These are phyloP conservation scores for Cucumis cinereus DNA, from an alignment of 306 rosid genomes.

Conservation along the genomic window DNA sequence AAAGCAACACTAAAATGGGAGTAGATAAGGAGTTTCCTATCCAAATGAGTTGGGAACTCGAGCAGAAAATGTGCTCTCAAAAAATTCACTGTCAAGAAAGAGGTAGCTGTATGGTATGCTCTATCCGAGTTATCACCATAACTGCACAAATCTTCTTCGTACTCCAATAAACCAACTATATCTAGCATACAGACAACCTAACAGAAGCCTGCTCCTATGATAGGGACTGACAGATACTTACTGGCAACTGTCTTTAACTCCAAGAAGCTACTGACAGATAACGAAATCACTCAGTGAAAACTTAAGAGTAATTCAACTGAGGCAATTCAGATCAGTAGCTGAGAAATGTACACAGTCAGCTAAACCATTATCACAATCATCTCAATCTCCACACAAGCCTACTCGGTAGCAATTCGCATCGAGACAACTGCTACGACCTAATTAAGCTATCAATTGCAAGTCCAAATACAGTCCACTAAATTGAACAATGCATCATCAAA, in stretches of 20 bases:
- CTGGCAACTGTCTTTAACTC: neutral
- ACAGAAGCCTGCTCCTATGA: neutral
- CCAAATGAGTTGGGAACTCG: neutral
- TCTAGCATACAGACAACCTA: neutral
- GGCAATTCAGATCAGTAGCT: neutral
- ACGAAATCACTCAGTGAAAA: neutral
- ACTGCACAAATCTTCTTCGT: neutral
- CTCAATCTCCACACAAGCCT: neutral
- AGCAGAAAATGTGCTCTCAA: neutral
- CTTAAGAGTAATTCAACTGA: neutral
- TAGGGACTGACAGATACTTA: neutral
- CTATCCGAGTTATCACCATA: neutral
- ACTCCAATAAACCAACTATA: neutral
- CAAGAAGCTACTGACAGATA: neutral
- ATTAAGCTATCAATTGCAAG: neutral
- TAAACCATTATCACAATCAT: neutral
- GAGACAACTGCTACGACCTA: neutral
- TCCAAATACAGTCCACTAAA: neutral
- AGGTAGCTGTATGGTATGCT: neutral
- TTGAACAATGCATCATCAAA: constrained; percentile 5
- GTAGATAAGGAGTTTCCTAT: neutral
- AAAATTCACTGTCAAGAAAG: neutral
- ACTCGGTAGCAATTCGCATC: neutral
- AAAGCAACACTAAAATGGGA: neutral
- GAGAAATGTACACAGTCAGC: neutral